Conservation (phyloP, 306 rosid genomes). For the Fragaria ananassa region DNA sequence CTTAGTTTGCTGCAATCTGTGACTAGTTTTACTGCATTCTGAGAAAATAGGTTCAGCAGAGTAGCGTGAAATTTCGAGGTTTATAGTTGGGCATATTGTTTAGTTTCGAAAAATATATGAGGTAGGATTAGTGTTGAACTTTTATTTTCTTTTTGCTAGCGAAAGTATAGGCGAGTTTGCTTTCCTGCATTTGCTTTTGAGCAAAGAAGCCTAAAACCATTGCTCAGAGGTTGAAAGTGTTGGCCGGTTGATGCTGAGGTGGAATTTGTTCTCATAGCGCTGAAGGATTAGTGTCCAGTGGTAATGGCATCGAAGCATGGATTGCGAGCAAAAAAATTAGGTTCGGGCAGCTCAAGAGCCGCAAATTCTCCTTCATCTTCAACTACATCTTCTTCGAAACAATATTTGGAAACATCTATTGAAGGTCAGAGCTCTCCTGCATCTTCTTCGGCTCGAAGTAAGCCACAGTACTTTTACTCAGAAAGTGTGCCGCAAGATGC, state of each 20-base stretch:
- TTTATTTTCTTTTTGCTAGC: neutral
- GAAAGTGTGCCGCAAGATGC: slow-evolving; percentile 48
- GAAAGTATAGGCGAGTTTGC: neutral
- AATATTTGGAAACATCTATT: slow-evolving; percentile 59
- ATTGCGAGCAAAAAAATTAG: slow-evolving; percentile 45
- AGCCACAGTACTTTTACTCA: slow-evolving; percentile 57
- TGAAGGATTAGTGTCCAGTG: slow-evolving; percentile 45
- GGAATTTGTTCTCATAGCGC: slow-evolving; percentile 11
- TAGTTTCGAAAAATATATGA: neutral
- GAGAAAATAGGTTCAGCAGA: neutral
- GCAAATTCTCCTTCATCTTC: slow-evolving; percentile 82
- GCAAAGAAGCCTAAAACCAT: neutral
- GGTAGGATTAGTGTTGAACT: neutral
- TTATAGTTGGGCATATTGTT: neutral
- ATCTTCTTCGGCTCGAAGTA: slow-evolving; percentile 86
- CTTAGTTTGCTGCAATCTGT: neutral
- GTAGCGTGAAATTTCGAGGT: slow-evolving; percentile 4
- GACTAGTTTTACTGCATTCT: neutral
- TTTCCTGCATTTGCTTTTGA: slow-evolving; percentile 1
- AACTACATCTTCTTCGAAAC: slow-evolving; percentile 82
- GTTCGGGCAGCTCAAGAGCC: slow-evolving; percentile 39
- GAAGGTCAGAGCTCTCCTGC: slow-evolving; percentile 84
- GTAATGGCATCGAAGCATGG: slow-evolving; percentile 79
- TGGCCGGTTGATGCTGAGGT: slow-evolving; percentile 14
- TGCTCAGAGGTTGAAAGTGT: slow-evolving; percentile 7